phyloP scores from a whole-genome alignment of 2,329 filamentous ascomycete genomes.

The Xylariales sp. region DNA sequence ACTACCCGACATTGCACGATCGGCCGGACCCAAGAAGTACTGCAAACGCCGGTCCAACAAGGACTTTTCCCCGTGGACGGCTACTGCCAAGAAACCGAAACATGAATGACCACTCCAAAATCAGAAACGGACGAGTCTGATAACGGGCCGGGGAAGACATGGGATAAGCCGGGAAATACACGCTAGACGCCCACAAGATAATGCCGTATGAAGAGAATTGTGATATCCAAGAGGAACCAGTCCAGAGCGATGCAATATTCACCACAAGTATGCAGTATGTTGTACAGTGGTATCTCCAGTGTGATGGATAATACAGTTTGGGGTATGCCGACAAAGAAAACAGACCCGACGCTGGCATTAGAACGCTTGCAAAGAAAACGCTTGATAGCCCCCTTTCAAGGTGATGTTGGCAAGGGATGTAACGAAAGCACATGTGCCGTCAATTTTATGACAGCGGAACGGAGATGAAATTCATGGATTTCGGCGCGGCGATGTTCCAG shows the following conservation, averaged over 20 bases:
- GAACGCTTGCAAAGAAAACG: constrained; percentile 36
- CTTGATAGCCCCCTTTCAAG: constrained; percentile 6
- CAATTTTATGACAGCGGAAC: constrained; percentile 29
- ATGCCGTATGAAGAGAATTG: constrained; percentile 34
- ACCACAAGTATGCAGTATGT: constrained; percentile 41
- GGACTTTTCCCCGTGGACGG: constrained; percentile 23
- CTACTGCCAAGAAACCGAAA: constrained; percentile 8
- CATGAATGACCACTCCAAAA: constrained; percentile 12
- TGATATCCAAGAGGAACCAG: constrained; percentile 24
- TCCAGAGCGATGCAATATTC: constrained; percentile 35
- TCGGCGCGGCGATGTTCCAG: constrained; percentile 54
- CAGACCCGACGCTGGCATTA: constrained; percentile 26
- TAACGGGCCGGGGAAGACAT: constrained; percentile 2
- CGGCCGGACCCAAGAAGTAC: constrained; percentile 32
- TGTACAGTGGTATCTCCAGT: constrained; percentile 52
- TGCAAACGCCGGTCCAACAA: constrained; percentile 32
- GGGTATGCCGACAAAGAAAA: constrained; percentile 48
- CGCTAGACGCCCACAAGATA: constrained; percentile 37
- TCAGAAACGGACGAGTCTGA: constrained; percentile 20
- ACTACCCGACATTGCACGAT: constrained; percentile 43
- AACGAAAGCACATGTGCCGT: constrained; percentile 8
- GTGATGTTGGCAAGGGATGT: neutral
- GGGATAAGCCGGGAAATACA: constrained; percentile 34
- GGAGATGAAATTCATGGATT: constrained; percentile 24
- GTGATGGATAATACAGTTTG: constrained; percentile 45